Base-by-base conservation (phyloP, 2,329 filamentous ascomycete species). In the Grosmannia clavigera region DNA sequence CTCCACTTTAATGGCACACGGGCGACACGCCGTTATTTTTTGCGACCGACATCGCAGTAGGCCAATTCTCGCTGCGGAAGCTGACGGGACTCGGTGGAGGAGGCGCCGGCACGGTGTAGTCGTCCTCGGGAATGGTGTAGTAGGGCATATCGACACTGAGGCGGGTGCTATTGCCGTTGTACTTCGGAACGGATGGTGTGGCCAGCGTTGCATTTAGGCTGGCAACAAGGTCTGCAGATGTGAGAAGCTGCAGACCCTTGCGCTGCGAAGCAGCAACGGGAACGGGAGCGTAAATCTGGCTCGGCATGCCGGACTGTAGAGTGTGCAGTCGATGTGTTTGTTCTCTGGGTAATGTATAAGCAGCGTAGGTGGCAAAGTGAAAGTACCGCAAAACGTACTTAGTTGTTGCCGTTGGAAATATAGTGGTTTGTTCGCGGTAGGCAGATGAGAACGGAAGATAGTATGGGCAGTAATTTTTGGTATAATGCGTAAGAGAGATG, bases 71-170 rank as follows among this genome's bases (percentile, higher is more conserved):
- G 29, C 73, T 70, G 35, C 80, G 77, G 67, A 84, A 85, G 71
- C 80, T 81, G 68, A 86, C 80, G 9, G 83, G 83, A 65, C 80
- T 84, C 14, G 83, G 82, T 25, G 83, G 83, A 14, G 83, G 83
- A 50, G 83, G 81, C 16, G 83, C 82, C n/a, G 83, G 83, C 25
- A 85, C 82, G 38, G 77, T 76, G 72, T 84, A 86, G 70, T 85
- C 82, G 61, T 80, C 73, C 66, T 83, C 79, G 64, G 75, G 75
- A 66, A 82, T 81, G 64, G 74, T 72, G 64, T 76, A 79, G 63
- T 76, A 72, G 0, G 80, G 78, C 62, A 75, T 71, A n/a, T 72
- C 70, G 59, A 72, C 68, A 65, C 69, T 70, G 62, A 72, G 69
- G 65, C 75, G 75, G 61, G 75, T 74, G 52, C n/a, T 46, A 38